Evolutionary conservation across 1,139 yeast genomes (phyloP).

Genomic region (Zhuliangozyma parablackwelliae): DNA sequence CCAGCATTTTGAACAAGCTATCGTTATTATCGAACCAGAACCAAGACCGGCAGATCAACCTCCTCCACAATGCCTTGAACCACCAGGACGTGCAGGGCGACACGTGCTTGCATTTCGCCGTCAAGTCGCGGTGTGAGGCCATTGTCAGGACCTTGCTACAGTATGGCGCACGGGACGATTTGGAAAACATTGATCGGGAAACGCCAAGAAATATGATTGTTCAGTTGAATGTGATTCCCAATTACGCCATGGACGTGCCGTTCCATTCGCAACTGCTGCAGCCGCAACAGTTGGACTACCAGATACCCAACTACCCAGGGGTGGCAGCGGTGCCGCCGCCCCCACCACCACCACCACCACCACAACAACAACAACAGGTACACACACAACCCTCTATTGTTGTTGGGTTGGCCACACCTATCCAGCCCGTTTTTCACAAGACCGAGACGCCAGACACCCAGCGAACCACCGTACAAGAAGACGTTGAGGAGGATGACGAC

Average conservation of each 20-base stretch:
- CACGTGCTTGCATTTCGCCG: conserved; percentile 64
- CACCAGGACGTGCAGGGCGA: conserved; percentile 69
- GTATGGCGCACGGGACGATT: conserved; percentile 47
- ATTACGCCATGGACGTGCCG: conserved; percentile 3
- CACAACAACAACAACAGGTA: conserved; percentile 8
- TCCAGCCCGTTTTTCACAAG: conserved; percentile 22
- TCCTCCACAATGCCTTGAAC: conserved; percentile 58
- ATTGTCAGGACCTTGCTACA: conserved; percentile 37
- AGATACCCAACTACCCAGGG: conserved; percentile 6
- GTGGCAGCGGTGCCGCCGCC: conserved; percentile 8
- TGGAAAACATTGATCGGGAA: conserved; percentile 38
- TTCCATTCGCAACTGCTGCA: too few species aligned
- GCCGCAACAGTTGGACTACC: conserved; percentile 8
- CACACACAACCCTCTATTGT: conserved; percentile 1
- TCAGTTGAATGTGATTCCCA: conserved; percentile 22
- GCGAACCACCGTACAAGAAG: conserved; percentile 42
- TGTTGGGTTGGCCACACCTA: conserved; percentile 33
- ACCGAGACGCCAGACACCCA: conserved; percentile 47
- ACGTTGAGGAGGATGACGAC: conserved; percentile 30
- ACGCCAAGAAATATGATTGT: conserved; percentile 31
- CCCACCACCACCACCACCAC: background rate
- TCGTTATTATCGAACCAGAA: conserved; percentile 26
- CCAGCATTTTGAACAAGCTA: conserved; percentile 35
- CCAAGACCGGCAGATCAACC: conserved; percentile 31
- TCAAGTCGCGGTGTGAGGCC: conserved; percentile 36